These are phyloP conservation scores for Blastobotrys robertii DNA, from an alignment of 805 yeast species.

Conservation along the genomic window DNA sequence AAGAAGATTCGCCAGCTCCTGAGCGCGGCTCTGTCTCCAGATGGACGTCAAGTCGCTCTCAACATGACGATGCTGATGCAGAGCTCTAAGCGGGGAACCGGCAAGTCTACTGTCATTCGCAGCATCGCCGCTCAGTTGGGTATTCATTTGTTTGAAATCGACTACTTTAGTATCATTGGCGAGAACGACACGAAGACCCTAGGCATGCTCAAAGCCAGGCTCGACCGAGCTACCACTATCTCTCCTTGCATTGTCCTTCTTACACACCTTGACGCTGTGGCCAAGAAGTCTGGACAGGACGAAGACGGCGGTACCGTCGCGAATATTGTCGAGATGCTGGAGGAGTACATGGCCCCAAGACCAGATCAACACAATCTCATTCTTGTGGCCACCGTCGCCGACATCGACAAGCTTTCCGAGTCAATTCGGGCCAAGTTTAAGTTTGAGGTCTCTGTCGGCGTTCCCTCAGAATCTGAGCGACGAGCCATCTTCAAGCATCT, in stretches of 20 bases:
- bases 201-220: constrained; percentile 65
- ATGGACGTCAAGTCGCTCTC: constrained; percentile 28
- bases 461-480: constrained; percentile 75
- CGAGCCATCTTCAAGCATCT: constrained; percentile 47
- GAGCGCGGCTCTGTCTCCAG: constrained; percentile 32
- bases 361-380: constrained; percentile 27
- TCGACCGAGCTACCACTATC: constrained; percentile 51
- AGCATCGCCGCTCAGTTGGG: constrained; percentile 52
- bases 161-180: constrained; percentile 56
- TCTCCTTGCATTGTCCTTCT: constrained; percentile 41
- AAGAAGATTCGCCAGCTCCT: constrained; percentile 44
- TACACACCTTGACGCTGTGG: constrained; percentile 69
- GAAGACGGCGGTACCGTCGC: constrained; percentile 28
- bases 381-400: constrained; percentile 58
- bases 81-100: constrained; percentile 67
- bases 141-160: constrained; percentile 54
- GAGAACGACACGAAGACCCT: constrained; percentile 71
- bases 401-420: constrained; percentile 59
- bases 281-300: constrained; percentile 55
- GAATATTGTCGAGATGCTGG: constrained; percentile 48
- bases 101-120: constrained; percentile 58
- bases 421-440: constrained; percentile 56
- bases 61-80: constrained; percentile 56
- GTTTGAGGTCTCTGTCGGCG: constrained; percentile 66
- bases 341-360: constrained; percentile 40